Evolutionary conservation across 2,329 filamentous ascomycete genomes (phyloP).

Genomic region (Grosmannia huntii): DNA sequence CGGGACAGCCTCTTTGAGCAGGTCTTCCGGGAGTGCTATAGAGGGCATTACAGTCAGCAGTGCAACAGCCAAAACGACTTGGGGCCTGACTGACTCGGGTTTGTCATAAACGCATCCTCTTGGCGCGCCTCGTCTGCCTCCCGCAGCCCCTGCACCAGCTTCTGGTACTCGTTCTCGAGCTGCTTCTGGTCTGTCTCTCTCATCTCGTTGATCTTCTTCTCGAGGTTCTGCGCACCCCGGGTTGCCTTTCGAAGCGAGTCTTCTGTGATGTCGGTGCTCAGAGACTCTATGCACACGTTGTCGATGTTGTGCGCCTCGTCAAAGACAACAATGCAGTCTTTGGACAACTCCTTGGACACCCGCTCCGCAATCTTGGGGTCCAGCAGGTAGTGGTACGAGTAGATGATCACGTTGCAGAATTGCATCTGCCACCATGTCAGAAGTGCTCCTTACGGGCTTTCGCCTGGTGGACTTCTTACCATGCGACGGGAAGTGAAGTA

Average conservation of each 20-base stretch:
- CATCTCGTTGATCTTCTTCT: constrained; percentile 86
- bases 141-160: constrained; percentile 81
- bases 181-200: constrained; percentile 91
- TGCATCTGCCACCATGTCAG: constrained; percentile 57
- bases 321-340: constrained; percentile 97
- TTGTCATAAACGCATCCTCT: constrained; percentile 95
- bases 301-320: constrained; percentile 99
- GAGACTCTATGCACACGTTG: constrained; percentile 95
- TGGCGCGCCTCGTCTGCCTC: constrained; percentile 81
- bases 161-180: constrained; percentile 87
- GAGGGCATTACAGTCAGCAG: neutral
- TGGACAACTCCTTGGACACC: constrained; percentile 77
- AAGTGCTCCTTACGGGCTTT: too few relatives aligned
- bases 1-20: constrained; percentile 89
- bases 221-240: constrained; percentile 78
- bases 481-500: constrained; percentile 94
- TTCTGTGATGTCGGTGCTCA: constrained; percentile 94
- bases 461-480: constrained; percentile 35
- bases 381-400: constrained; percentile 95
- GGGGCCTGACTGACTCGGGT: constrained; percentile 41
- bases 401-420: constrained; percentile 98
- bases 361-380: constrained; percentile 96
- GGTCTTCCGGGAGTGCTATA: constrained; percentile 71
- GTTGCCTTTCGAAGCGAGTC: constrained; percentile 87
- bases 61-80: neutral